Conservation (phyloP, 306 rosid species). For the Echinosophora koreensis region DNA sequence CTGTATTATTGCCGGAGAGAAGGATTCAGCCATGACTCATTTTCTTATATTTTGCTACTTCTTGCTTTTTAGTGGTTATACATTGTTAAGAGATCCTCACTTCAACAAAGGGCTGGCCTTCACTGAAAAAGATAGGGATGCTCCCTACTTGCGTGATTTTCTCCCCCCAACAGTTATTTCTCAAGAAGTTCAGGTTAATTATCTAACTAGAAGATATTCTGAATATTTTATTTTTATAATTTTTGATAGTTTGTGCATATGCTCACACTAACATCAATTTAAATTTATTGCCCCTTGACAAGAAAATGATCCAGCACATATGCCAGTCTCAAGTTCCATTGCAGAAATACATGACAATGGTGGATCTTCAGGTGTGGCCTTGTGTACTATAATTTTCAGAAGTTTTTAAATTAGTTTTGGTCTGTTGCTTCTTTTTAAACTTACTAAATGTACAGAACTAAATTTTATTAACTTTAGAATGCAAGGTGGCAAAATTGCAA, state of each 20-base stretch:
- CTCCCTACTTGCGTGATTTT: slow-evolving; percentile 96
- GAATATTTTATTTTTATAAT: background rate
- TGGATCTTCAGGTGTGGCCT: slow-evolving; percentile 94
- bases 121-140: slow-evolving; percentile 90
- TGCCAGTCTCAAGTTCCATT: too few relatives aligned
- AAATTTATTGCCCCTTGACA: too few relatives aligned
- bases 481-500: background rate
- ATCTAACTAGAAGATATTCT: slow-evolving; percentile 21
- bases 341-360: slow-evolving; percentile 88
- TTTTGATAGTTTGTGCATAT: background rate
- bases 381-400: slow-evolving; percentile 2
- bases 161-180: slow-evolving; percentile 84
- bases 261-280: background rate
- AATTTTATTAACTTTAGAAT: slow-evolving; percentile 12
- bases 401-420: background rate
- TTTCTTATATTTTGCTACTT: slow-evolving; percentile 14
- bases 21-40: slow-evolving; percentile 18
- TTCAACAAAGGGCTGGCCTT: slow-evolving; percentile 98
- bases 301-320: too few relatives aligned
- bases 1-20: background rate
- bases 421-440: slow-evolving; percentile 18
- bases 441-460: background rate
- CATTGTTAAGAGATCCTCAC: slow-evolving; percentile 90
- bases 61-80: slow-evolving; percentile 74
- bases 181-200: slow-evolving; percentile 84